These are phyloP conservation scores for Naegleria gruberi DNA, from an alignment of 208 protist species.

Conservation along the genomic window DNA sequence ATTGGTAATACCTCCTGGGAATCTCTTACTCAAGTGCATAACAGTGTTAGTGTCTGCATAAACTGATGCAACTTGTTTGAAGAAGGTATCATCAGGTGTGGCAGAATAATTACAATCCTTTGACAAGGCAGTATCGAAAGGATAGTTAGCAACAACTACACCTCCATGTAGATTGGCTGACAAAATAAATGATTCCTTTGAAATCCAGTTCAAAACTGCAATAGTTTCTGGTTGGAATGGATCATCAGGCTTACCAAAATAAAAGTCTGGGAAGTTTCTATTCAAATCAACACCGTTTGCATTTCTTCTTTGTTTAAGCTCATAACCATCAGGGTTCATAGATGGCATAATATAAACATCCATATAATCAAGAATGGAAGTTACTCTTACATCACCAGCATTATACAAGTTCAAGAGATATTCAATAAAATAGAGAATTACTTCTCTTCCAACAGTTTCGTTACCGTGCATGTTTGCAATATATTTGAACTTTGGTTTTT, in stretches of 20 bases:
- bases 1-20: slow-evolving; percentile 5
- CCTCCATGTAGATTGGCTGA: slow-evolving; percentile 17
- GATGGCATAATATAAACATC: slow-evolving; percentile 17
- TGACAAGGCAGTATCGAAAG: background rate
- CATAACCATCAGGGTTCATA: slow-evolving; percentile 22
- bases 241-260: background rate
- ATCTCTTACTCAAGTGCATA: background rate
- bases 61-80: background rate
- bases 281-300: slow-evolving; percentile 18
- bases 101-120: slow-evolving; percentile 10
- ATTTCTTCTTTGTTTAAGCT: slow-evolving; percentile 1
- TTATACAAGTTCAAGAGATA: background rate
- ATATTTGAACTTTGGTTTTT: slow-evolving; percentile 9
- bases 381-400: background rate
- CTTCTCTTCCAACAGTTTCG: slow-evolving; percentile 22
- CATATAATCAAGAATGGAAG: background rate
- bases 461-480: slow-evolving; percentile 20
- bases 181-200: background rate
- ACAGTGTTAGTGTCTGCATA: background rate
- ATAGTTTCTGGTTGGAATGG: background rate
- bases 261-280: slow-evolving; percentile 17
- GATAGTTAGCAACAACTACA: slow-evolving; percentile 18
- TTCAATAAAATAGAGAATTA: slow-evolving; percentile 7
- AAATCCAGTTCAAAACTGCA: background rate
- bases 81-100: slow-evolving; percentile 8